phyloP scores from a whole-genome alignment of 257 asterid genomes.

The Nyctanthes arbortristis region DNA sequence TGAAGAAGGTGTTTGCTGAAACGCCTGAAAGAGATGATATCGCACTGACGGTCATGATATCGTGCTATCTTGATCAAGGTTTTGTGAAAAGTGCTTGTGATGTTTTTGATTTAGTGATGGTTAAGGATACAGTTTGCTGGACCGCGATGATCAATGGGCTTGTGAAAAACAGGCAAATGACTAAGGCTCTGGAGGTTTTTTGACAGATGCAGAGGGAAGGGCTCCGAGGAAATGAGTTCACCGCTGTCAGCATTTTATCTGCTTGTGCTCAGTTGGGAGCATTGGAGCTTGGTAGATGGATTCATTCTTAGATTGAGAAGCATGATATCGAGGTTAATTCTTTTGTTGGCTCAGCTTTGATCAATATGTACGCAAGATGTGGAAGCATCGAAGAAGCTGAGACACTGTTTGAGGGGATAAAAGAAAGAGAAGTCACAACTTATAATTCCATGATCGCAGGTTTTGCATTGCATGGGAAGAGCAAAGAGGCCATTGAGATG shows the following conservation, averaged over 20 bases:
- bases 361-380: constrained; percentile 56
- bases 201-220: constrained; percentile 52
- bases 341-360: constrained; percentile 52
- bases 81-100: constrained; percentile 35
- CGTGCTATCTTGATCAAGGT: constrained; percentile 44
- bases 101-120: constrained; percentile 29
- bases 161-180: constrained; percentile 51
- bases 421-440: constrained; percentile 43
- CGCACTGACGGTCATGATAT: constrained; percentile 48
- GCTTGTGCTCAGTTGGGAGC: constrained; percentile 62
- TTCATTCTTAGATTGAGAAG: constrained; percentile 44
- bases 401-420: constrained; percentile 32
- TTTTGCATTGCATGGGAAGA: constrained; percentile 51
- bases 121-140: constrained; percentile 62
- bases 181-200: constrained; percentile 46
- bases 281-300: constrained; percentile 56
- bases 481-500: constrained; percentile 37
- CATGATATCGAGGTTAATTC: constrained; percentile 37
- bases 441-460: constrained; percentile 55
- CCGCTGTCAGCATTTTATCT: constrained; percentile 51
- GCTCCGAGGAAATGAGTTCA: constrained; percentile 49
- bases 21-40: constrained; percentile 55
- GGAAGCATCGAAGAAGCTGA: constrained; percentile 53
- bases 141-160: constrained; percentile 65
- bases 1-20: constrained; percentile 49